phyloP scores from a whole-genome alignment of 352 stramenopile species.

The Globisporangium nodosum region DNA sequence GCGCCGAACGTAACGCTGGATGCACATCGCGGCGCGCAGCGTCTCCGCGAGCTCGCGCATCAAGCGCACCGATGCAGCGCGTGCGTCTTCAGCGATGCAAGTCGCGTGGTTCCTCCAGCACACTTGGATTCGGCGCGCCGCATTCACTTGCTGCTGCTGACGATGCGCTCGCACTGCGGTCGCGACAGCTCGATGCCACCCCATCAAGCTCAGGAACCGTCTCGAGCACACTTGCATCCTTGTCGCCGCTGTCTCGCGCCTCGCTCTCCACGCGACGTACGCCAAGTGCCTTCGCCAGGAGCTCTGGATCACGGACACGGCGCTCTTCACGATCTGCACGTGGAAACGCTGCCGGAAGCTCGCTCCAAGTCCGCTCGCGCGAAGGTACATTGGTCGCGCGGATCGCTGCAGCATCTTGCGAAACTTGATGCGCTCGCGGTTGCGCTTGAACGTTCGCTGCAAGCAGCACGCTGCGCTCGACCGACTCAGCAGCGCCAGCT shows the following conservation, averaged over 20 bases:
- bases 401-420: conserved; percentile 26
- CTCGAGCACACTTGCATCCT: conserved; percentile 9
- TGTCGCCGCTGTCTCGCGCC: neutral
- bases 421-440: conserved; percentile 22
- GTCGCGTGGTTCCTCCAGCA: conserved; percentile 5
- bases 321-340: conserved; percentile 37
- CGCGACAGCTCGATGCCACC: conserved; percentile 9
- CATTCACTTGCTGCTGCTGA: neutral
- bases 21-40: conserved; percentile 20
- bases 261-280: conserved; percentile 11
- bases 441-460: conserved; percentile 37
- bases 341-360: conserved; percentile 28
- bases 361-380: conserved; percentile 15
- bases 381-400: conserved; percentile 43
- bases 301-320: conserved; percentile 35
- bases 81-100: conserved; percentile 6
- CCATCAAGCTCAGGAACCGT: neutral
- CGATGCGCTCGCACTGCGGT: neutral
- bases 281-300: conserved; percentile 35
- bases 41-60: conserved; percentile 16
- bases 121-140: conserved; percentile 10
- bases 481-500: conserved; percentile 18
- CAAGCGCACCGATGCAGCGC: conserved; percentile 1
- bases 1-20: conserved; percentile 35
- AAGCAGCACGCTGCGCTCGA: conserved; percentile 42